Percentiles rank a stretch among this genome's conserved stretches.
Conservation (phyloP, 805 yeast genomes). For the Hanseniaspora lindneri region DNA sequence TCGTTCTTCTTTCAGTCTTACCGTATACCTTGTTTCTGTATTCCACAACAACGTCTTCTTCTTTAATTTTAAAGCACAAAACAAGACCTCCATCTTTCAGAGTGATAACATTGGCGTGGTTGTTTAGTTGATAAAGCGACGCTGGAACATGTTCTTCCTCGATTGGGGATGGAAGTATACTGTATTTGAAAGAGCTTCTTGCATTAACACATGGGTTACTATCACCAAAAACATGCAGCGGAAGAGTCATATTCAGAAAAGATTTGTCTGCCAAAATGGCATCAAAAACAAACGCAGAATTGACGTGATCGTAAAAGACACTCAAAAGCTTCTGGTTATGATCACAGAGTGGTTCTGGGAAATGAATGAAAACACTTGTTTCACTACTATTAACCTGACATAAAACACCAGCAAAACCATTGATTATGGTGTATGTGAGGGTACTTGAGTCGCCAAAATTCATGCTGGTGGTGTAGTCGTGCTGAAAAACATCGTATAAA, state of each 20-base stretch:
- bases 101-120: conserved; percentile 1
- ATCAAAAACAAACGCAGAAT: conserved; percentile 2
- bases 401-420: neutral
- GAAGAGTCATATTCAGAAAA: neutral
- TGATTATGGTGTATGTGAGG: conserved; percentile 1
- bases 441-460: conserved; percentile 3
- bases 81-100: conserved; percentile 8
- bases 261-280: neutral
- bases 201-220: neutral
- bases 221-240: neutral
- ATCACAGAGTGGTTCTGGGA: neutral
- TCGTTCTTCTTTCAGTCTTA: neutral
- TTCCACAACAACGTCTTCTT: neutral
- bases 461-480: neutral
- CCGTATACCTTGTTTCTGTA: neutral
- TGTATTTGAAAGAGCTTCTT: neutral
- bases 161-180: neutral
- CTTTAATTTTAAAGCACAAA: neutral
- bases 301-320: conserved; percentile 1
- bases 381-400: neutral
- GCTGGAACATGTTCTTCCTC: neutral
- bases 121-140: conserved; percentile 1
- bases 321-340: neutral
- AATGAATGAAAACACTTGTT: neutral
- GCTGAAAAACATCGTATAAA: neutral